A percentile compares a stretch with the other conserved stretches of the same genome.
Conservation (phyloP, 140 eudicot species). For the Senecio squalidus region DNA sequence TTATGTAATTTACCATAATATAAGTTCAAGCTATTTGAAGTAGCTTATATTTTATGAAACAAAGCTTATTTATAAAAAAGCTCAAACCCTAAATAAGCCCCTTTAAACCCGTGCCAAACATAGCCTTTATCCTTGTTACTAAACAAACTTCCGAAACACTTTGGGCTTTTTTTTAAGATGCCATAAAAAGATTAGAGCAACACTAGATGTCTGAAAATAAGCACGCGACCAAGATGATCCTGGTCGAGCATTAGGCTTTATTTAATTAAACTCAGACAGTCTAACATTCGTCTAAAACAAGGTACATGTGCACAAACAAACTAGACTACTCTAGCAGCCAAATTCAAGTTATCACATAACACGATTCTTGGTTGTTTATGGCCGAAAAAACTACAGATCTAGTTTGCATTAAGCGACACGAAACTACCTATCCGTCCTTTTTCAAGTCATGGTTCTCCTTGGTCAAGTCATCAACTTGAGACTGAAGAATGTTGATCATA, state of each 20-base stretch:
- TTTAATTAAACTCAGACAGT: slow-evolving; percentile 14
- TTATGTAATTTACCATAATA: too few relatives aligned
- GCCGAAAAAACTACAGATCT: too few relatives aligned
- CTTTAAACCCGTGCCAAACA: too few relatives aligned
- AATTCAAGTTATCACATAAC: too few relatives aligned
- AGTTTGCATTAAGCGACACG: slow-evolving; percentile 3
- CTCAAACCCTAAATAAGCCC: too few relatives aligned
- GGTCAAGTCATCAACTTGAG: slow-evolving; percentile 48
- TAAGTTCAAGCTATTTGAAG: too few relatives aligned
- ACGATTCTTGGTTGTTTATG: too few relatives aligned
- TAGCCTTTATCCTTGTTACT: too few relatives aligned
- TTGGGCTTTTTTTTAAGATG: too few relatives aligned
- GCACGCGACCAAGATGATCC: neutral
- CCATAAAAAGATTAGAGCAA: neutral
- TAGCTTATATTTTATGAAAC: too few relatives aligned
- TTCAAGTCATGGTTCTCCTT: slow-evolving; percentile 61
- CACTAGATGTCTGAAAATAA: neutral
- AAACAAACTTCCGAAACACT: too few relatives aligned
- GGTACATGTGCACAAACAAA: slow-evolving; percentile 25
- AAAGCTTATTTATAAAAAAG: too few relatives aligned
- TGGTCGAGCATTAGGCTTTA: slow-evolving; percentile 12
- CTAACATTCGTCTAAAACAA: slow-evolving; percentile 20
- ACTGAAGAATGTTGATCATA: slow-evolving; percentile 88
- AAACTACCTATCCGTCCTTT: slow-evolving; percentile 24
- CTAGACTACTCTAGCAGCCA: slow-evolving; percentile 27